phyloP scores from a whole-genome alignment of 371 early-diverging fungal genomes.

The Apophysomyces trapeziformis region DNA sequence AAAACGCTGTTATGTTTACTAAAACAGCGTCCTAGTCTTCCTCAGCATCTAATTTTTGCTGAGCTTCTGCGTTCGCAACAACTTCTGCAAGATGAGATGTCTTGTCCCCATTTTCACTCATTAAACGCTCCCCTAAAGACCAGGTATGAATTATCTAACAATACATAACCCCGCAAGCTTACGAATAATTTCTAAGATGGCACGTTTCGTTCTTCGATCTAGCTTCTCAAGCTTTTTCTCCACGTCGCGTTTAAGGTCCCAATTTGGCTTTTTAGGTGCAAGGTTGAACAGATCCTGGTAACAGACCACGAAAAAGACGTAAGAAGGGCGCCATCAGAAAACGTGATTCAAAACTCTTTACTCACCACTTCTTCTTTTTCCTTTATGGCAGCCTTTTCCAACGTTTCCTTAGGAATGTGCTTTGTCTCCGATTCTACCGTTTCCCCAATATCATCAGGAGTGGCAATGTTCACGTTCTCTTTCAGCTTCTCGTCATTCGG shows the following conservation, averaged over 20 bases:
- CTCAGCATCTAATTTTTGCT: constrained; percentile 37
- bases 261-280: constrained; percentile 86
- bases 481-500: constrained; percentile 58
- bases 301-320: neutral
- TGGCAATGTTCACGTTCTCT: constrained; percentile 50
- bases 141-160: neutral
- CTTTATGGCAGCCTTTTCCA: constrained; percentile 64
- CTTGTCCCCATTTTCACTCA: constrained; percentile 25
- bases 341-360: neutral
- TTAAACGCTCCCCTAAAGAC: constrained; percentile 25
- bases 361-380: constrained; percentile 73
- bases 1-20: neutral
- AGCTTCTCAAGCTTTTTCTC: constrained; percentile 75
- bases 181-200: constrained; percentile 81
- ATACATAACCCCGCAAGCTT: constrained; percentile 12
- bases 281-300: constrained; percentile 75
- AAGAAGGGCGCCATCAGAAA: neutral
- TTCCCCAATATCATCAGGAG: constrained; percentile 46
- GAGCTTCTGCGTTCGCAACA: constrained; percentile 46
- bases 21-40: constrained; percentile 17
- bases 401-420: constrained; percentile 58
- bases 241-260: constrained; percentile 89
- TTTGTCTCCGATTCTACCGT: constrained; percentile 68
- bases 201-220: constrained; percentile 72
- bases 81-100: constrained; percentile 40